These are phyloP conservation scores for Aspergillus pseudoglaucus DNA, from an alignment of 2,329 filamentous ascomycete genomes.

Conservation along the genomic window DNA sequence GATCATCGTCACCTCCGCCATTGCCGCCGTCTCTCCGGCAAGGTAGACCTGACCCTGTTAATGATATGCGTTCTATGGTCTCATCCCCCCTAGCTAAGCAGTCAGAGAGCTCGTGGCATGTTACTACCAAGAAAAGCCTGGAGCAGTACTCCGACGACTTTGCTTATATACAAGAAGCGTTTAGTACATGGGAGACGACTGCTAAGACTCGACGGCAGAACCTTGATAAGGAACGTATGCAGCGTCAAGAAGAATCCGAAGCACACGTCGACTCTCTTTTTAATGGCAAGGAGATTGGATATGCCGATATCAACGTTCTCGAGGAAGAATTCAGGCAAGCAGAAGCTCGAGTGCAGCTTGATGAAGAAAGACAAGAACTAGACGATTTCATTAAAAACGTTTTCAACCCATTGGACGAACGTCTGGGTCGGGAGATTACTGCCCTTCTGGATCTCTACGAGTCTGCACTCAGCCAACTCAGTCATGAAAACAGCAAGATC, in stretches of 20 bases:
- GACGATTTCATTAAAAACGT: constrained; percentile 45
- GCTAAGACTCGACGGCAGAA: constrained; percentile 39
- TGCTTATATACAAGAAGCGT: constrained; percentile 35
- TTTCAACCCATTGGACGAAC: constrained; percentile 45
- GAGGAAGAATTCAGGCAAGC: constrained; percentile 51
- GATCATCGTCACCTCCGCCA: constrained; percentile 19
- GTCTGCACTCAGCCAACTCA: constrained; percentile 36
- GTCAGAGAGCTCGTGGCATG: constrained; percentile 27
- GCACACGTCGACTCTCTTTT: constrained; percentile 49
- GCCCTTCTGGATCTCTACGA: constrained; percentile 43
- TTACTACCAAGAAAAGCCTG: constrained; percentile 26
- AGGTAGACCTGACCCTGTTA: constrained; percentile 22
- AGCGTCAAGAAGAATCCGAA: constrained; percentile 48
- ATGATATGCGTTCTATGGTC: constrained; percentile 30
- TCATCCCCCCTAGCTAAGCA: constrained; percentile 27
- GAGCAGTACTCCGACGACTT: constrained; percentile 37
- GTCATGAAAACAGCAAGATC: constrained; percentile 32
- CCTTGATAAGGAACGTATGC: constrained; percentile 43
- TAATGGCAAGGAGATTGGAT: constrained; percentile 51
- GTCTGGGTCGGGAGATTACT: constrained; percentile 46
- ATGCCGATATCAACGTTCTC: constrained; percentile 50
- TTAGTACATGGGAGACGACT: constrained; percentile 42
- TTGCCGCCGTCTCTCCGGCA: constrained; percentile 28
- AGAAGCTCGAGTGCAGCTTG: constrained; percentile 46
- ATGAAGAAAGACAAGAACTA: constrained; percentile 48